A percentile compares a stretch with the other conserved stretches of the same genome.
These are phyloP conservation scores for Aspergillus fumigatiaffinis DNA, from an alignment of 2,329 filamentous ascomycete genomes.

Conservation along the genomic window DNA sequence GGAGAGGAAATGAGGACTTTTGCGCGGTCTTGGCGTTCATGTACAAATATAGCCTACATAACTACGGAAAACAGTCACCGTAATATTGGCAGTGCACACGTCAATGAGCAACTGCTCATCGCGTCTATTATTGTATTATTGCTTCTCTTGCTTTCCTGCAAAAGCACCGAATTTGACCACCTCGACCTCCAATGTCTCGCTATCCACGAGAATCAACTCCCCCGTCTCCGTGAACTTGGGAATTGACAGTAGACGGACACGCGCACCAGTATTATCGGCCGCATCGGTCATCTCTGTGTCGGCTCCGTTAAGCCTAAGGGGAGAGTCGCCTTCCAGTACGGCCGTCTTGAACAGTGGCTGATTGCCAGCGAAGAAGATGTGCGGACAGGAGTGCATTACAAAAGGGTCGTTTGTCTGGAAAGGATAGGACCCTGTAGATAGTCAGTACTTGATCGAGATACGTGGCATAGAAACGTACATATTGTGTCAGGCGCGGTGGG, in stretches of 20 bases:
- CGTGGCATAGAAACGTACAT: constrained; percentile 55
- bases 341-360: constrained; percentile 74
- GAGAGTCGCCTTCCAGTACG: constrained; percentile 54
- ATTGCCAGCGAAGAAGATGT: constrained; percentile 86
- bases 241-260: constrained; percentile 73
- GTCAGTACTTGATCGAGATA: constrained; percentile 9
- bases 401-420: constrained; percentile 94
- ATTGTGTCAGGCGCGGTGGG: constrained; percentile 95
- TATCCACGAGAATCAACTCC: constrained; percentile 77
- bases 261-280: constrained; percentile 55
- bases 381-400: constrained; percentile 77
- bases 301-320: constrained; percentile 28
- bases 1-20: not conserved
- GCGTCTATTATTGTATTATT: constrained; percentile 16
- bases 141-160: constrained; percentile 31
- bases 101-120: not conserved
- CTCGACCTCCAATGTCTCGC: constrained; percentile 77
- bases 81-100: not conserved
- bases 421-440: constrained; percentile 74
- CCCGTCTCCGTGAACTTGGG: constrained; percentile 76
- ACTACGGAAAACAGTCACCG: not conserved
- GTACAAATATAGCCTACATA: not conserved
- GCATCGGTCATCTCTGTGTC: constrained; percentile 33
- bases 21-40: constrained; percentile 17
- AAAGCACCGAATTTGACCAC: constrained; percentile 57